A percentile compares a stretch with the other conserved stretches of the same genome.
These are phyloP conservation scores for Aureobasidium sp. DNA, from an alignment of 2,329 filamentous ascomycete genomes.

Conservation along the genomic window DNA sequence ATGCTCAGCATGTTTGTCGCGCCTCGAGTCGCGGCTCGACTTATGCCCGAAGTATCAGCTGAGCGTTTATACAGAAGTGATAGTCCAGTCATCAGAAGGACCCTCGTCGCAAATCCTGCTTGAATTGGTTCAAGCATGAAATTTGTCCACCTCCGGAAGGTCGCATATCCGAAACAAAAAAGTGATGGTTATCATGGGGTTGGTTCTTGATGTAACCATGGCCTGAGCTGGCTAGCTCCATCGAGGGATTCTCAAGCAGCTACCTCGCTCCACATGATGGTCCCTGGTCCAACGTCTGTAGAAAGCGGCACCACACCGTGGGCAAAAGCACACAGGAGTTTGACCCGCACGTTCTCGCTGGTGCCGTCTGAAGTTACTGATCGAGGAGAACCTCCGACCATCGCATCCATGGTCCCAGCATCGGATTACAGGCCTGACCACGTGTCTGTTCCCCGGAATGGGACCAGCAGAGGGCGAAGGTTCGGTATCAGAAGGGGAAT, in stretches of 20 bases:
- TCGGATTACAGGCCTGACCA: not conserved
- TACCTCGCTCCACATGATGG: not conserved
- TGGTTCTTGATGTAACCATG: not conserved
- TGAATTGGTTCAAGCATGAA: not conserved
- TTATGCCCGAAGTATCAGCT: not conserved
- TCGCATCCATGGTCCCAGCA: not conserved
- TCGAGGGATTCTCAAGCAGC: not conserved
- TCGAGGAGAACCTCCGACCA: not conserved
- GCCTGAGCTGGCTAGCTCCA: not conserved
- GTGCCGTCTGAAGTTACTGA: conserved; percentile 4
- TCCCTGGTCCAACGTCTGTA: conserved; percentile 6
- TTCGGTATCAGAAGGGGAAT: not conserved
- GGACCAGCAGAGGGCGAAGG: not conserved
- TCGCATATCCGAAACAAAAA: not conserved
- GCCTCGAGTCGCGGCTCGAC: not conserved
- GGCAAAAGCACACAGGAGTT: not conserved
- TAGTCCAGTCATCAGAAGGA: not conserved
- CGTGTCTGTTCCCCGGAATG: not conserved
- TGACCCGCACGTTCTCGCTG: conserved; percentile 1
- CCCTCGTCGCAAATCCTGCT: not conserved
- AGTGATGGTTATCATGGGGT: too few relatives aligned
- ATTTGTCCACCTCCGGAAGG: not conserved
- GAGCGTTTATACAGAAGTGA: not conserved
- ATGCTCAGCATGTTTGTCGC: not conserved
- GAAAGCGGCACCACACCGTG: not conserved